phyloP scores from a whole-genome alignment of 257 asterid genomes.

The Fraxinus americana region DNA sequence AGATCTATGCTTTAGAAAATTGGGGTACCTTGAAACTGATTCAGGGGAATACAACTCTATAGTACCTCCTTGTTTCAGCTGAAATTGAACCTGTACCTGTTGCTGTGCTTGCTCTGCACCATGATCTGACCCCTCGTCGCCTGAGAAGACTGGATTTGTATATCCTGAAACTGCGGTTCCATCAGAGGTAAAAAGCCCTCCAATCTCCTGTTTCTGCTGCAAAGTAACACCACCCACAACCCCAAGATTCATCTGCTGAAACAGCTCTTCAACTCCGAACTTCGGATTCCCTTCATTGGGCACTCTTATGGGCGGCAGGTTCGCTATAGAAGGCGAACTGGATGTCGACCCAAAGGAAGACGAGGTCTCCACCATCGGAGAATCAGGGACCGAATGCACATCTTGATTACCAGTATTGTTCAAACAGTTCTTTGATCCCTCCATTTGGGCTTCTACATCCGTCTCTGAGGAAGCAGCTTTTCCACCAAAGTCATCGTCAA shows the following conservation, averaged over 20 bases:
- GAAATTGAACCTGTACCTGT: slow-evolving; percentile 47
- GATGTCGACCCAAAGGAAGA: slow-evolving; percentile 90
- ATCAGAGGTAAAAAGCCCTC: slow-evolving; percentile 33
- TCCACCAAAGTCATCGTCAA: slow-evolving; percentile 54
- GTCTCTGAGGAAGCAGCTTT: slow-evolving; percentile 31
- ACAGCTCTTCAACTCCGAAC: slow-evolving; percentile 76
- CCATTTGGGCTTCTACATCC: slow-evolving; percentile 48
- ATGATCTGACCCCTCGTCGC: slow-evolving; percentile 83
- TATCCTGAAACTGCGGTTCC: slow-evolving; percentile 44
- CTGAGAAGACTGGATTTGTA: slow-evolving; percentile 47
- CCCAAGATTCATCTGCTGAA: slow-evolving; percentile 48
- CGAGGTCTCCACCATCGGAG: slow-evolving; percentile 71
- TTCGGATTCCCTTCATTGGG: slow-evolving; percentile 63
- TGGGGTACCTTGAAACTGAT: slow-evolving; percentile 80
- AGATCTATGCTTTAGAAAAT: background rate
- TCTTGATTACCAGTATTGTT: slow-evolving; percentile 75
- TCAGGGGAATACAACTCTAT: slow-evolving; percentile 79
- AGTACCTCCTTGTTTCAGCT: slow-evolving; percentile 49
- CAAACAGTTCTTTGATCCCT: slow-evolving; percentile 42
- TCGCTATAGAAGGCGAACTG: slow-evolving; percentile 70
- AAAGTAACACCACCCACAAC: slow-evolving; percentile 40
- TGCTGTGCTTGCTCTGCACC: slow-evolving; percentile 51
- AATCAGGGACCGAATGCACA: slow-evolving; percentile 80
- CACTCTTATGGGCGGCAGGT: slow-evolving; percentile 78
- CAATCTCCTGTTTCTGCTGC: slow-evolving; percentile 53